phyloP scores from a whole-genome alignment of 495 filamentous ascomycete species.

The Talaromyces trachyspermus region DNA sequence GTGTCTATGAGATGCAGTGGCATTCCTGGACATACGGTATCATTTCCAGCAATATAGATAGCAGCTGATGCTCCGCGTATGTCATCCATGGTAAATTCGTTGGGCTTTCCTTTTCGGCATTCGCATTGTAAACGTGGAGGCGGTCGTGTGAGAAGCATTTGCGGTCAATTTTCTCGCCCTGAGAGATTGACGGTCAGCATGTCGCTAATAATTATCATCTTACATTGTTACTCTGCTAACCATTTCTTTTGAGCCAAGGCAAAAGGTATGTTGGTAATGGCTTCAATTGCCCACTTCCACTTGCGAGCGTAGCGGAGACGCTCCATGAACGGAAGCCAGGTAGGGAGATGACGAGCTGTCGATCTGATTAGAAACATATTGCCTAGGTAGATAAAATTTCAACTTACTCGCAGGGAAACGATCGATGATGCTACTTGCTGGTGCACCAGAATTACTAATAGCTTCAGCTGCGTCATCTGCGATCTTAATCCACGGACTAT shows the following conservation, averaged over 20 bases:
- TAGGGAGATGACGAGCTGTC: slow-evolving; percentile 14
- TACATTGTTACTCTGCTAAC: slow-evolving; percentile 25
- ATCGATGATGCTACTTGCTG: slow-evolving; percentile 36
- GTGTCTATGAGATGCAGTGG: not conserved
- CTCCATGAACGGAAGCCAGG: slow-evolving; percentile 3
- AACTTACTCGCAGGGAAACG: slow-evolving; percentile 24
- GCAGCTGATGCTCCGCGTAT: slow-evolving; percentile 43
- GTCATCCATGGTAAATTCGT: slow-evolving; percentile 34
- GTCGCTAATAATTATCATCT: not conserved
- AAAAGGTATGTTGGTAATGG: slow-evolving; percentile 12
- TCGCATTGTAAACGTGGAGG: slow-evolving; percentile 13
- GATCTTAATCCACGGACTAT: slow-evolving; percentile 38
- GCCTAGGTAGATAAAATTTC: not conserved
- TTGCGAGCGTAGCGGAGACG: not conserved
- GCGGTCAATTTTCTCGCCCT: slow-evolving; percentile 25
- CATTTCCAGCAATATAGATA: slow-evolving; percentile 43
- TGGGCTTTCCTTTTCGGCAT: slow-evolving; percentile 18
- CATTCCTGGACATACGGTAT: slow-evolving; percentile 27
- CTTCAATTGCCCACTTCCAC: not conserved
- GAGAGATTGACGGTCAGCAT: slow-evolving; percentile 23
- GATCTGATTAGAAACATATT: not conserved
- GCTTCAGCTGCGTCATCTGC: slow-evolving; percentile 35
- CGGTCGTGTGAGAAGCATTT: slow-evolving; percentile 23
- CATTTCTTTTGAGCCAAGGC: slow-evolving; percentile 28
- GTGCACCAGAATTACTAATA: slow-evolving; percentile 33